A percentile compares a stretch with the other conserved stretches of the same genome.
Conservation (phyloP, 1,284 basidiomycete genomes). For the Pterulicium gracile region DNA sequence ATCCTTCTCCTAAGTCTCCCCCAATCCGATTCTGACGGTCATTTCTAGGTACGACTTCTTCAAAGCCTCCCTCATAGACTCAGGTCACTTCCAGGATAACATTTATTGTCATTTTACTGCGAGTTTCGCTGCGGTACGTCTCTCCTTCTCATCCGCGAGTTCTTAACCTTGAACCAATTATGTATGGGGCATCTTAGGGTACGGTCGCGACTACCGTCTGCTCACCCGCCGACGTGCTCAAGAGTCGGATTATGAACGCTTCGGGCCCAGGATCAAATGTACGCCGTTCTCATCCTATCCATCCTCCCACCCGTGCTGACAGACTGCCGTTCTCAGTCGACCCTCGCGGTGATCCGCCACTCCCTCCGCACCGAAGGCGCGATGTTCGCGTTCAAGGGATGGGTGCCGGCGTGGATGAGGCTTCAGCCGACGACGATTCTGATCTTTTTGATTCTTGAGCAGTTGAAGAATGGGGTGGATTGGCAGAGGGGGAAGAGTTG, state of each 20-base stretch:
- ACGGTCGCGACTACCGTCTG: constrained; percentile 92
- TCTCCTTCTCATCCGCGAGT: constrained; percentile 1
- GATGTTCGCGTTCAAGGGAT: constrained; percentile 90
- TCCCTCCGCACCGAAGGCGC: constrained; percentile 74
- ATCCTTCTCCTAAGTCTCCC: background rate
- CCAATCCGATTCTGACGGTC: background rate
- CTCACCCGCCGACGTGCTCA: constrained; percentile 86
- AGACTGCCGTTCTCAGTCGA: constrained; percentile 33
- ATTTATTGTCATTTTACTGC: constrained; percentile 76
- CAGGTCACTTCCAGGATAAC: constrained; percentile 67
- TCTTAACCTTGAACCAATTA: background rate
- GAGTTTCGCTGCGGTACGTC: constrained; percentile 71
- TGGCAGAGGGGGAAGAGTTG: constrained; percentile 24
- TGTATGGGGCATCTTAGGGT: constrained; percentile 36
- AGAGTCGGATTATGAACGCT: constrained; percentile 87
- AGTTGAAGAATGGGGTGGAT: constrained; percentile 58
- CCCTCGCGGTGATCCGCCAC: constrained; percentile 56
- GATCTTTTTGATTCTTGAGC: constrained; percentile 79
- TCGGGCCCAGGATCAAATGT: constrained; percentile 69
- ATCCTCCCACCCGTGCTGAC: background rate
- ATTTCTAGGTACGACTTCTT: constrained; percentile 74
- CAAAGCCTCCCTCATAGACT: constrained; percentile 70
- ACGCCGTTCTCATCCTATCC: constrained; percentile 17
- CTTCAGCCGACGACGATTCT: constrained; percentile 79
- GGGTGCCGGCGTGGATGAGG: constrained; percentile 78